Base-by-base conservation (phyloP, 2,329 filamentous ascomycete genomes). In the Aspergillus sp. region DNA sequence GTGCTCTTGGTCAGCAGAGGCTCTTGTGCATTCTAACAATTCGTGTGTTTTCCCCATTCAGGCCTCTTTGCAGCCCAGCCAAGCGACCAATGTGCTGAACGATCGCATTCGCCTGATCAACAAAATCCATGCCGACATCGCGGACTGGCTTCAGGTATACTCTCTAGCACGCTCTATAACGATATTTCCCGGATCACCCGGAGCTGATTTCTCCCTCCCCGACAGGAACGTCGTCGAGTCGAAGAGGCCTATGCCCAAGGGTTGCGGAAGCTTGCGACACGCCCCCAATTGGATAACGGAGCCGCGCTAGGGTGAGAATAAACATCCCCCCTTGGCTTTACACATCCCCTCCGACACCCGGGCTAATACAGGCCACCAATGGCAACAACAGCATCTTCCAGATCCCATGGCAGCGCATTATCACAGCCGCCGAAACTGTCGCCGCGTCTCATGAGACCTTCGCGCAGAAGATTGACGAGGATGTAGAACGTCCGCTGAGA, bases 111-210 rank as follows among this genome's bases (percentile, higher is more conserved):
- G 88, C 73, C 84, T 90, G 73, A 93, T 97, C 69, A 83, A 82
- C 65, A 90, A 87, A 72, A 77, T 95, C 75, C 96, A 99, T 73
- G 75, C 79, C 62, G 90, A 96, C 69, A 90, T 99, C 66, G 93
- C 93, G 71, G 93, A 97, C 76, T 99, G 93, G 90, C 82, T 99
- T 57, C 88, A 93, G 86, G 92, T 96, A 84, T 73, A 75, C 60
- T 50, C 47, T 56, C 33, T 22, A 50, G 33, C 35, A 8, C 47
- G 45, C 11, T 33, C 41, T n/a, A 20, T 8, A 13, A 54, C 47
- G 51, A 52, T 57, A n/a, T 47, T 47, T 16, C 40, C 26, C 47
- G 35, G 46, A 46, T 11, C 9, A 11, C n/a, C 13, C 20, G n/a
- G 35, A 42, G 38, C 56, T 54, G 49, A 58, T 17, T 49, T 19